Conservation (phyloP, 2,329 filamentous ascomycete genomes). For the Pezicula rhizophila region DNA sequence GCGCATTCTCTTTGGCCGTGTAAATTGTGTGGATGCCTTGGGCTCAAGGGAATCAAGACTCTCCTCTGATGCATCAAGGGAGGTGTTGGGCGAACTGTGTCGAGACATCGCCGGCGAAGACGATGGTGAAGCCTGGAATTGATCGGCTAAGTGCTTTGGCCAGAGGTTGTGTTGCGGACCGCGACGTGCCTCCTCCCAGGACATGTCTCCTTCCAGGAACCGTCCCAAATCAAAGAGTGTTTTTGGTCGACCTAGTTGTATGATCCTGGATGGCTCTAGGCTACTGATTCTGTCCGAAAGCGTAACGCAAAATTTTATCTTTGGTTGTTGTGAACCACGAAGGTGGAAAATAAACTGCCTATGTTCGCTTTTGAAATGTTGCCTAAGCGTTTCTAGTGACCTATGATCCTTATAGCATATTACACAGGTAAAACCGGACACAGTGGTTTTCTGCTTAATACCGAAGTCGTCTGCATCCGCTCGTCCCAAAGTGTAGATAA, state of each 20-base stretch:
- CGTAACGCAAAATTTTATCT: slow-evolving; percentile 35
- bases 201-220: slow-evolving; percentile 38
- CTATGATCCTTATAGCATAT: slow-evolving; percentile 15
- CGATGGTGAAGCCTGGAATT: slow-evolving; percentile 14
- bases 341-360: slow-evolving; percentile 19
- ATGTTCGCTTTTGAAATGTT: slow-evolving; percentile 21
- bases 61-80: slow-evolving; percentile 9
- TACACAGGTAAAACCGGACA: slow-evolving; percentile 19
- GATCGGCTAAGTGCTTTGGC: slow-evolving; percentile 11
- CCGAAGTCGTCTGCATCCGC: slow-evolving; percentile 13
- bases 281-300: slow-evolving; percentile 17
- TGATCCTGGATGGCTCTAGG: slow-evolving; percentile 29
- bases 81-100: slow-evolving; percentile 21
- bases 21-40: background rate
- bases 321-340: slow-evolving; percentile 23
- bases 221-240: slow-evolving; percentile 40
- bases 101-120: slow-evolving; percentile 19
- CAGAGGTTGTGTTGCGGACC: slow-evolving; percentile 31
- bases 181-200: slow-evolving; percentile 38
- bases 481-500: slow-evolving; percentile 20
- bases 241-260: slow-evolving; percentile 36
- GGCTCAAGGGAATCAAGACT: slow-evolving; percentile 9
- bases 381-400: slow-evolving; percentile 14
- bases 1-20: slow-evolving; percentile 3
- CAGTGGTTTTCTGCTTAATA: slow-evolving; percentile 14